These are phyloP conservation scores for Pycnococcus provasolii DNA, from an alignment of 139 green algal species.

Conservation along the genomic window DNA sequence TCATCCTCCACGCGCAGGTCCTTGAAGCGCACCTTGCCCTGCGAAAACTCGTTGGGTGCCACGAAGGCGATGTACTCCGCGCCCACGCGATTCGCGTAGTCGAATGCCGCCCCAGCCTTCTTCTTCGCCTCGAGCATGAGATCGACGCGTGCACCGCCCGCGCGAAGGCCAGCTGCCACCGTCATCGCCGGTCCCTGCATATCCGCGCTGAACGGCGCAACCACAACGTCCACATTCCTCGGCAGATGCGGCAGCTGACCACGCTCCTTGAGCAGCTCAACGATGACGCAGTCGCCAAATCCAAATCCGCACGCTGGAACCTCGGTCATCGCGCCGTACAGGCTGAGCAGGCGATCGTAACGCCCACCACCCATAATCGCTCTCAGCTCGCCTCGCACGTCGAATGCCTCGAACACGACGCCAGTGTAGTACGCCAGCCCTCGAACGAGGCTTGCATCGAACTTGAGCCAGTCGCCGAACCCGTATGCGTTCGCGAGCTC, in stretches of 20 bases:
- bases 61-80: slow-evolving; percentile 31
- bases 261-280: slow-evolving; percentile 89
- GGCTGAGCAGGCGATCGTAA: slow-evolving; percentile 82
- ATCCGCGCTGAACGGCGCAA: slow-evolving; percentile 20
- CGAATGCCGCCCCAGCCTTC: slow-evolving; percentile 22
- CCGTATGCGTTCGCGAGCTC: slow-evolving; percentile 72
- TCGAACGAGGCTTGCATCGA: slow-evolving; percentile 84
- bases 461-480: slow-evolving; percentile 77
- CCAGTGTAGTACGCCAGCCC: slow-evolving; percentile 97
- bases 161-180: slow-evolving; percentile 55
- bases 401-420: slow-evolving; percentile 66
- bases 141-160: slow-evolving; percentile 64
- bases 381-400: slow-evolving; percentile 72
- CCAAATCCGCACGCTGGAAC: slow-evolving; percentile 37
- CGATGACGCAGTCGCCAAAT: slow-evolving; percentile 85
- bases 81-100: slow-evolving; percentile 31
- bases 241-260: slow-evolving; percentile 36
- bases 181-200: slow-evolving; percentile 24
- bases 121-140: slow-evolving; percentile 83
- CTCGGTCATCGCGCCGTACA: slow-evolving; percentile 25
- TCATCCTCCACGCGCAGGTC: slow-evolving; percentile 28
- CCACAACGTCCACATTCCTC: slow-evolving; percentile 29
- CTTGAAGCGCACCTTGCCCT: slow-evolving; percentile 29
- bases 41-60: slow-evolving; percentile 24
- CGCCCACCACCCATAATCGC: slow-evolving; percentile 91